Evolutionary conservation across 768 basidiomycete species (phyloP).

Genomic region (Suillus fuscotomentosus): DNA sequence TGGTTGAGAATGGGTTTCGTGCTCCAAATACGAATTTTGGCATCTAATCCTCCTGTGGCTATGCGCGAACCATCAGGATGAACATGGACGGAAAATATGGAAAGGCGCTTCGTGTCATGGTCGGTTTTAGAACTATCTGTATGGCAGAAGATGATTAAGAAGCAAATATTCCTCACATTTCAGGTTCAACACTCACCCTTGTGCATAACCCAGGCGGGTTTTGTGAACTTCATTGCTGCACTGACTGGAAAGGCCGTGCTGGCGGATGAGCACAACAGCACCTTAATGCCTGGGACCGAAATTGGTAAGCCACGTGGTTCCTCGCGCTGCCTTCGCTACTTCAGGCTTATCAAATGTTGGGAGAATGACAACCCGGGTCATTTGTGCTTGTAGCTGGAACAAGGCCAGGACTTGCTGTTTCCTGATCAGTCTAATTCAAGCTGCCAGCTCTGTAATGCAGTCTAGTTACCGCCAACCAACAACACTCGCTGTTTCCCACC

Average conservation of each 20-base stretch:
- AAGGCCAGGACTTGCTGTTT: too few relatives aligned
- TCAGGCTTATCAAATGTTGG: too few relatives aligned
- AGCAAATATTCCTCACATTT: neutral
- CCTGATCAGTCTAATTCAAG: neutral
- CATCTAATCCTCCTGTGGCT: conserved; percentile 96
- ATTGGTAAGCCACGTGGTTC: neutral
- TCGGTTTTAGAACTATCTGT: conserved; percentile 54
- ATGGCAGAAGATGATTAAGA: neutral
- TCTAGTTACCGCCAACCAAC: neutral
- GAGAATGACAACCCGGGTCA: too few relatives aligned
- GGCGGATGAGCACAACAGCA: neutral
- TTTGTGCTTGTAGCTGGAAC: too few relatives aligned
- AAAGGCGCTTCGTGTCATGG: conserved; percentile 59
- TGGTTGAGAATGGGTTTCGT: conserved; percentile 90
- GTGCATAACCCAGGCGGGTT: conserved; percentile 86
- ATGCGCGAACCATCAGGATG: conserved; percentile 95
- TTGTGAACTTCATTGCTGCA: conserved; percentile 74
- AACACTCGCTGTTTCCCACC: neutral
- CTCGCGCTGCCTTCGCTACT: too few relatives aligned
- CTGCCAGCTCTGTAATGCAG: neutral
- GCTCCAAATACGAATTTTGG: conserved; percentile 96
- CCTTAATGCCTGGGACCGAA: neutral
- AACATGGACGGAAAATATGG: conserved; percentile 91
- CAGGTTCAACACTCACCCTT: conserved; percentile 49
- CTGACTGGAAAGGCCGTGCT: neutral